Conservation (phyloP, 2,329 filamentous ascomycete species). For the Aspergillus clavatus region DNA sequence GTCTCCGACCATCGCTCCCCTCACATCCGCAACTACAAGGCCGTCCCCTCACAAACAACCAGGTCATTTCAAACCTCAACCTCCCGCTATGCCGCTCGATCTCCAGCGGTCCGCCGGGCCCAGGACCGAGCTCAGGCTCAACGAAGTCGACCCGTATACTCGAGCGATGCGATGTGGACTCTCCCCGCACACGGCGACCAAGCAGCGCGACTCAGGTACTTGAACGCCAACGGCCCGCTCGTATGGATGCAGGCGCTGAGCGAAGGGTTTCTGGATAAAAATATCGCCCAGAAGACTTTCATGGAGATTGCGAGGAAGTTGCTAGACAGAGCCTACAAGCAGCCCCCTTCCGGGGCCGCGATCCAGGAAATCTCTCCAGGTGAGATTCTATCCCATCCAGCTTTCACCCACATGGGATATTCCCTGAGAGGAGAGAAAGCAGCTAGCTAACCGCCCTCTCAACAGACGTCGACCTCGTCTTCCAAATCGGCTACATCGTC, state of each 20-base stretch:
- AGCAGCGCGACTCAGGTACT: neutral
- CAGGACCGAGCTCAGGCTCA: constrained; percentile 1
- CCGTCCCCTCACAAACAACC: neutral
- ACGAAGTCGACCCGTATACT: neutral
- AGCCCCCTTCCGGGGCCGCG: constrained; percentile 7
- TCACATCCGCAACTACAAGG: neutral
- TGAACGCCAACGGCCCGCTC: neutral
- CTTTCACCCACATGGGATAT: neutral
- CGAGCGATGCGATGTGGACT: constrained; percentile 1
- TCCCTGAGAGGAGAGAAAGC: too few species aligned
- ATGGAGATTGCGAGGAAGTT: constrained; percentile 12
- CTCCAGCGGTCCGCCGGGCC: constrained; percentile 9
- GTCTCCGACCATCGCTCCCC: neutral
- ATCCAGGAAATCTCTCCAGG: constrained; percentile 8
- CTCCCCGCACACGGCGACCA: constrained; percentile 2
- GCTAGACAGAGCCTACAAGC: constrained; percentile 6
- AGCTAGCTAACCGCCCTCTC: neutral
- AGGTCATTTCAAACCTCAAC: constrained; percentile 11
- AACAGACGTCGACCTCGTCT: constrained; percentile 23
- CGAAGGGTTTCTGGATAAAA: neutral
- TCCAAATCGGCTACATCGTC: constrained; percentile 18
- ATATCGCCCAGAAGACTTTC: constrained; percentile 15
- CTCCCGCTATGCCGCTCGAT: constrained; percentile 5
- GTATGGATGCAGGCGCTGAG: neutral
- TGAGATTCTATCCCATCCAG: too few species aligned